These are phyloP conservation scores for Durio zibethinus DNA, from an alignment of 345 rosid species.

Conservation along the genomic window DNA sequence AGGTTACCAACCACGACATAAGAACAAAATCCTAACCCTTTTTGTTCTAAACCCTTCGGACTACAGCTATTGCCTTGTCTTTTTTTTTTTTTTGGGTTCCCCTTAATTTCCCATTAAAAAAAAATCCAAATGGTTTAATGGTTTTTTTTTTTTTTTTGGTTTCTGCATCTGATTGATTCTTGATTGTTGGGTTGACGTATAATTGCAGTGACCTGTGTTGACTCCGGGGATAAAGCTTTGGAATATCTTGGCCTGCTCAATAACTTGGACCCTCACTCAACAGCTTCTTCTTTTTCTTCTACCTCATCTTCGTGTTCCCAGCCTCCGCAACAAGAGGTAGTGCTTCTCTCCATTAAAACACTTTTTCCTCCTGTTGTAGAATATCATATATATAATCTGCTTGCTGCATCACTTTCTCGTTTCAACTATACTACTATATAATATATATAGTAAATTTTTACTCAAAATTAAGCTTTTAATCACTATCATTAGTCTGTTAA, in stretches of 20 bases:
- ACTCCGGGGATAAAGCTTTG: conserved; percentile 56
- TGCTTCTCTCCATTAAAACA: background rate
- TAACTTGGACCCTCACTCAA: conserved; percentile 3
- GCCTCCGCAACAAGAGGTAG: conserved; percentile 27
- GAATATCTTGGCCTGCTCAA: conserved; percentile 47
- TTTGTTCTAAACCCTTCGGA: background rate
- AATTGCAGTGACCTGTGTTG: conserved; percentile 50
- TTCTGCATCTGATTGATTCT: background rate
- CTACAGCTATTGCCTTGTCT: background rate
- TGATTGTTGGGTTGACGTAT: background rate
- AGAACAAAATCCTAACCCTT: background rate
- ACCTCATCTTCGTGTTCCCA: background rate
- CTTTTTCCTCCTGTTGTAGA: background rate
- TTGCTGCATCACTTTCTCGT: background rate
- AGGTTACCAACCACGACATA: conserved; percentile 18
- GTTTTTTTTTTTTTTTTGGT: background rate
- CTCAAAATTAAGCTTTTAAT: background rate
- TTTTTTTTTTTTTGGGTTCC: background rate
- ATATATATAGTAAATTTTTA: background rate
- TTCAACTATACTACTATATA: too few relatives aligned
- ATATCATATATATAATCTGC: background rate
- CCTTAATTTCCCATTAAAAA: background rate
- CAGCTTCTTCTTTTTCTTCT: conserved; percentile 18
- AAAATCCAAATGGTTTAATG: background rate
- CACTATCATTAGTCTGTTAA: background rate